Conservation (phyloP, 2,329 filamentous ascomycete genomes). For the Lachnellula subtilissima region DNA sequence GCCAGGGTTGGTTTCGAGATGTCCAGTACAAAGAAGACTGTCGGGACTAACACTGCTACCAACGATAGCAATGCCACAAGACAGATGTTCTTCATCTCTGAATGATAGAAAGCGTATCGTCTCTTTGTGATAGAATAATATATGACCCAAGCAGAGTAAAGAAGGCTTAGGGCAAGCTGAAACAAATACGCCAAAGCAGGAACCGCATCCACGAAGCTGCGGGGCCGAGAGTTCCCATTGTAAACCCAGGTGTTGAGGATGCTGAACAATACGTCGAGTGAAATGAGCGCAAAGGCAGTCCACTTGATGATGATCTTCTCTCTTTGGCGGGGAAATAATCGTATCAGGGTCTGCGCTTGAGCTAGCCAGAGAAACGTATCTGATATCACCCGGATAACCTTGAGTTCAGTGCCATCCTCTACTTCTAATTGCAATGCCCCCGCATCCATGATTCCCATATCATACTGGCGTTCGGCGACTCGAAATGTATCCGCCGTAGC, state of each 20-base stretch:
- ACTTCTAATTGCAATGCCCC: slow-evolving; percentile 70
- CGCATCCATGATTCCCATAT: slow-evolving; percentile 74
- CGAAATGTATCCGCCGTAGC: slow-evolving; percentile 87
- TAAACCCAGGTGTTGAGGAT: slow-evolving; percentile 81
- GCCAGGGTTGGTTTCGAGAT: slow-evolving; percentile 65
- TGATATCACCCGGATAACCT: slow-evolving; percentile 86
- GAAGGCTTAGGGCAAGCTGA: slow-evolving; percentile 62
- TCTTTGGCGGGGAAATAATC: slow-evolving; percentile 90
- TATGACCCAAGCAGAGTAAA: slow-evolving; percentile 70
- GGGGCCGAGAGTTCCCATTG: slow-evolving; percentile 55
- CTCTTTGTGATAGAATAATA: slow-evolving; percentile 70
- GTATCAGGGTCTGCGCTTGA: slow-evolving; percentile 93
- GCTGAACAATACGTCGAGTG: slow-evolving; percentile 85
- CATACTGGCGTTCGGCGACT: slow-evolving; percentile 78
- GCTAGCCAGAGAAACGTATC: slow-evolving; percentile 97
- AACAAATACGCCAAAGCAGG: slow-evolving; percentile 74
- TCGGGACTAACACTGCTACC: slow-evolving; percentile 62
- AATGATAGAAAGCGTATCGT: slow-evolving; percentile 66
- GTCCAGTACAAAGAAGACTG: slow-evolving; percentile 71
- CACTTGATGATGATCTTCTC: slow-evolving; percentile 99
- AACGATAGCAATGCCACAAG: slow-evolving; percentile 62
- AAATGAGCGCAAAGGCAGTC: slow-evolving; percentile 91
- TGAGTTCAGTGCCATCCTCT: slow-evolving; percentile 77
- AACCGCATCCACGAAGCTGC: slow-evolving; percentile 81
- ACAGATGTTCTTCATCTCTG: slow-evolving; percentile 66